Percentiles rank a stretch among this genome's conserved stretches.
These are phyloP conservation scores for Calonectria hawksworthii DNA, from an alignment of 2,329 filamentous ascomycete species.

Conservation along the genomic window DNA sequence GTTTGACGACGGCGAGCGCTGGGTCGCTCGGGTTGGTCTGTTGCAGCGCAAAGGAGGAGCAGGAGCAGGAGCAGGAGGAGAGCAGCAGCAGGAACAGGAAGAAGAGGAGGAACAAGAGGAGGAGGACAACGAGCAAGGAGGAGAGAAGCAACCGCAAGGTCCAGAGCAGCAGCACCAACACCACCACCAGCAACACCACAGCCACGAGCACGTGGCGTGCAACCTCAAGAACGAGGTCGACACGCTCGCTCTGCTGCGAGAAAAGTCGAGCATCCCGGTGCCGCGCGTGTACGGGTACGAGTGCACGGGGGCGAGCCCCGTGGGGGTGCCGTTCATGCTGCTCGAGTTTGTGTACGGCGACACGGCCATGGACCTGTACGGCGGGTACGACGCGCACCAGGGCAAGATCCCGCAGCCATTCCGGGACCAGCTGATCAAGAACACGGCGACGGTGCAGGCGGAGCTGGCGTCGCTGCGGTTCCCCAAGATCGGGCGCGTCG, in stretches of 20 bases:
- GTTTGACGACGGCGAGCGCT: slow-evolving; percentile 16
- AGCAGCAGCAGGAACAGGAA: not conserved
- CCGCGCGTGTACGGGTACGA: slow-evolving; percentile 46
- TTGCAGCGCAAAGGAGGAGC: not conserved
- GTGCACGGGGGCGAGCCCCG: slow-evolving; percentile 33
- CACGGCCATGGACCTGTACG: slow-evolving; percentile 41
- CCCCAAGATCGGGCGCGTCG: not conserved
- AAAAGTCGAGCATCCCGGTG: slow-evolving; percentile 31
- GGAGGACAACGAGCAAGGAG: not conserved
- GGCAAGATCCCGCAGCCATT: slow-evolving; percentile 34
- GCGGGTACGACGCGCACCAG: slow-evolving; percentile 38
- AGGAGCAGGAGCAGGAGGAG: not conserved
- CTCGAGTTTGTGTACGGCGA: slow-evolving; percentile 49
- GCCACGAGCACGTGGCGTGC: not conserved
- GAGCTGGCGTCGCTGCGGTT: slow-evolving; percentile 1
- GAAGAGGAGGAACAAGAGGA: not conserved
- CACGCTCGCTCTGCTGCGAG: not conserved
- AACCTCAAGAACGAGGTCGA: slow-evolving; percentile 7
- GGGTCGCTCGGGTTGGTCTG: slow-evolving; percentile 10
- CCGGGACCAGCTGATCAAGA: not conserved
- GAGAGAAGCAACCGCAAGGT: not conserved
- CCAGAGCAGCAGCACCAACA: not conserved
- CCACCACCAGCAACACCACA: not conserved
- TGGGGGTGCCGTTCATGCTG: slow-evolving; percentile 47
- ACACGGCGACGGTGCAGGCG: not conserved